Evolutionary conservation across 179 eudicot species (phyloP).

Genomic region (Spinacia oleracea): DNA sequence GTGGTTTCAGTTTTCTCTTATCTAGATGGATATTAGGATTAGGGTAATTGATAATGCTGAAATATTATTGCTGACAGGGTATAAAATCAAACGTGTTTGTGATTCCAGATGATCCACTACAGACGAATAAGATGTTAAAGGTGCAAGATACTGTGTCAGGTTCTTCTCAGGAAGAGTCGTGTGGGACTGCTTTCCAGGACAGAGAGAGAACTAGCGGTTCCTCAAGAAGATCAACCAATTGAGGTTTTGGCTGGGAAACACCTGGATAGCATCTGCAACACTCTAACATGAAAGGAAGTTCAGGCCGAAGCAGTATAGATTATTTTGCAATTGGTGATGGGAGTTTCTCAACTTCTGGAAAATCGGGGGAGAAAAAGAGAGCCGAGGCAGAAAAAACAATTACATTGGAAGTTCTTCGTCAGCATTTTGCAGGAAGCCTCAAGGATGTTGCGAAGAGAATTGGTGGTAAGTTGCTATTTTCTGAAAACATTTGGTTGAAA

Average conservation of each 20-base stretch:
- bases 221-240: slow-evolving; percentile 29
- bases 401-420: slow-evolving; percentile 74
- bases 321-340: slow-evolving; percentile 40
- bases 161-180: too few species aligned
- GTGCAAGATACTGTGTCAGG: slow-evolving; percentile 25
- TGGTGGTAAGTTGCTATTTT: too few species aligned
- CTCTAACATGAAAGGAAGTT: slow-evolving; percentile 30
- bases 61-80: too few species aligned
- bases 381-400: slow-evolving; percentile 70
- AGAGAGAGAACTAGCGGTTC: slow-evolving; percentile 23
- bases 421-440: too few species aligned
- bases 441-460: too few species aligned
- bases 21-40: too few species aligned
- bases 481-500: not conserved
- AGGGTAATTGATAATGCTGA: too few species aligned
- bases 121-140: slow-evolving; percentile 16
- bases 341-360: slow-evolving; percentile 38
- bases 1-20: too few species aligned
- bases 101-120: slow-evolving; percentile 18
- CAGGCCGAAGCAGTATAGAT: slow-evolving; percentile 21
- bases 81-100: slow-evolving; percentile 3
- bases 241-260: slow-evolving; percentile 28
- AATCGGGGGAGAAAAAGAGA: slow-evolving; percentile 58
- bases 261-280: slow-evolving; percentile 24
- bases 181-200: slow-evolving; percentile 24